Conservation (phyloP, 495 filamentous ascomycete species). For the Penicillium macrosclerotiorum region DNA sequence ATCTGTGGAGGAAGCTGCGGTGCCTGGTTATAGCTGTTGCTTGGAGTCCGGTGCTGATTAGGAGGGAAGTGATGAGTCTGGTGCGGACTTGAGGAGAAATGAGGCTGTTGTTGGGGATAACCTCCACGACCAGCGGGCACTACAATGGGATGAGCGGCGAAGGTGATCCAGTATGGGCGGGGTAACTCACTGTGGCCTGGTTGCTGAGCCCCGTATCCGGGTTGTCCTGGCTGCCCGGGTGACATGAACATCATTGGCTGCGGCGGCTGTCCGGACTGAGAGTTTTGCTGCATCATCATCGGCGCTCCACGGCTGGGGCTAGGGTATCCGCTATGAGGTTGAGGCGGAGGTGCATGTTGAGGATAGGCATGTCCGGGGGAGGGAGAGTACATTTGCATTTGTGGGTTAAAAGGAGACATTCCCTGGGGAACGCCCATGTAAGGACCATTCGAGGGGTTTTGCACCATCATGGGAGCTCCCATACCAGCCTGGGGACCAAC, state of each 20-base stretch:
- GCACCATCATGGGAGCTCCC: slow-evolving; percentile 81
- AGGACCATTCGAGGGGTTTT: slow-evolving; percentile 60
- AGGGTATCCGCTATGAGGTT: slow-evolving; percentile 75
- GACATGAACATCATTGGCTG: slow-evolving; percentile 63
- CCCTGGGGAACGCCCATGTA: slow-evolving; percentile 54
- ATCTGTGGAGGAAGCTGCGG: slow-evolving; percentile 48
- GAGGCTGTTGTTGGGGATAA: slow-evolving; percentile 58
- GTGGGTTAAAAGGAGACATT: slow-evolving; percentile 59
- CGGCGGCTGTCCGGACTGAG: slow-evolving; percentile 66
- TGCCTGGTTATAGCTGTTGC: slow-evolving; percentile 57
- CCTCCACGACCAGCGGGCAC: slow-evolving; percentile 57
- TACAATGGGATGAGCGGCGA: slow-evolving; percentile 18
- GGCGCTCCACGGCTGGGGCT: slow-evolving; percentile 75
- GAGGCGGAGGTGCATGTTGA: slow-evolving; percentile 59
- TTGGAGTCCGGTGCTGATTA: slow-evolving; percentile 57
- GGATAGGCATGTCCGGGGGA: slow-evolving; percentile 65
- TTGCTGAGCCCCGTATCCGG: slow-evolving; percentile 62
- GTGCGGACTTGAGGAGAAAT: slow-evolving; percentile 64
- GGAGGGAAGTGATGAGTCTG: slow-evolving; percentile 64
- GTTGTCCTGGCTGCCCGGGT: slow-evolving; percentile 65
- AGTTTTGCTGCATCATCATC: slow-evolving; percentile 82
- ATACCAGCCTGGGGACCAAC: slow-evolving; percentile 61
- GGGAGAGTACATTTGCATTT: slow-evolving; percentile 74
- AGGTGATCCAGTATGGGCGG: neutral
- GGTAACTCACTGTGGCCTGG: slow-evolving; percentile 62